Conservation (phyloP, 176 grass and related monocot genomes). For the Cymbopogon citratus region DNA sequence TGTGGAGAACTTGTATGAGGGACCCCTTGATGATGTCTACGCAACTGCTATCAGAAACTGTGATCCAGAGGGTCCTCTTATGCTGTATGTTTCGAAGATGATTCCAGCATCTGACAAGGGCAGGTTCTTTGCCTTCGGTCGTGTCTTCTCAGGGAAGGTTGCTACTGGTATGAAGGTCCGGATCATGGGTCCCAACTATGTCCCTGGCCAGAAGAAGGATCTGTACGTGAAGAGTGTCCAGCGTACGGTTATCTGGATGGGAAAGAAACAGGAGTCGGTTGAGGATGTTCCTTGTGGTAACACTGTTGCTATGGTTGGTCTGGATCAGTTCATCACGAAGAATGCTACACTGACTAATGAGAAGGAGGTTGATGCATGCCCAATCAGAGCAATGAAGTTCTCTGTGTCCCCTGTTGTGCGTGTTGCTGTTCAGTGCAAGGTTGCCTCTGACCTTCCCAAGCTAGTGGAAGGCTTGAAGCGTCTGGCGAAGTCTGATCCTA, state of each 20-base stretch:
- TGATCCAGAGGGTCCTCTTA: constrained; percentile 70
- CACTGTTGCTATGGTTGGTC: constrained; percentile 70
- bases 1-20: constrained; percentile 81
- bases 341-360: constrained; percentile 76
- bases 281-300: constrained; percentile 76
- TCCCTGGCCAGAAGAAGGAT: constrained; percentile 78
- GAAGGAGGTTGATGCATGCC: constrained; percentile 62
- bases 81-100: constrained; percentile 83
- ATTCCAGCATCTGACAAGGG: constrained; percentile 81
- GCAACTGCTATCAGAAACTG: constrained; percentile 66
- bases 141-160: constrained; percentile 60
- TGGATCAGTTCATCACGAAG: constrained; percentile 77
- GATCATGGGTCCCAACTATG: constrained; percentile 72
- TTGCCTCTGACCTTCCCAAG: too few relatives aligned
- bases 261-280: constrained; percentile 69
- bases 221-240: constrained; percentile 72
- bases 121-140: constrained; percentile 69
- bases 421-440: too few relatives aligned
- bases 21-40: constrained; percentile 68
- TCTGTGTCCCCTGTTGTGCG: background rate
- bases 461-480: too few relatives aligned
- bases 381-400: constrained; percentile 83
- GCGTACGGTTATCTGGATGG: constrained; percentile 79
- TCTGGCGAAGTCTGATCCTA: constrained; percentile 69
- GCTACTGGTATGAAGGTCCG: constrained; percentile 68